These are phyloP conservation scores for Celoporthe dispersa DNA, from an alignment of 2,329 filamentous ascomycete species.

Conservation along the genomic window DNA sequence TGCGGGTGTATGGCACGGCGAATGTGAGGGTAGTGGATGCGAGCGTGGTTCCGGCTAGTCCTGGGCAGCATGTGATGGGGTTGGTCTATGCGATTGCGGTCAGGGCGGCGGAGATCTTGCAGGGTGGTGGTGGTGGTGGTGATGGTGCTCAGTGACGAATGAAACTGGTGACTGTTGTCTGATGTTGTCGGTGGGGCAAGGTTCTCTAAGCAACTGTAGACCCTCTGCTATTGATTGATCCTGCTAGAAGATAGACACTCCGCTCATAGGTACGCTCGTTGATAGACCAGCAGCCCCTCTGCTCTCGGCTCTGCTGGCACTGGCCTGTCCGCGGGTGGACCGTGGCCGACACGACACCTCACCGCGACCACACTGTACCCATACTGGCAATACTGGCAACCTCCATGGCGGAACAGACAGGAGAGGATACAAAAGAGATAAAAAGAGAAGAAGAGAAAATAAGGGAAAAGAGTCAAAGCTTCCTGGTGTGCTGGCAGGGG, in stretches of 20 bases:
- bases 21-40: conserved; percentile 25
- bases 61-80: conserved; percentile 6
- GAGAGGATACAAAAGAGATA: no score
- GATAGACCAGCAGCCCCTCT: no score
- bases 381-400: background rate
- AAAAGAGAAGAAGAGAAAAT: no score
- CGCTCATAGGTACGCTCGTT: no score
- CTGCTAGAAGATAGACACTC: no score
- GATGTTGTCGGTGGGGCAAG: no score
- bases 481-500: background rate
- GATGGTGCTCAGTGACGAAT: background rate
- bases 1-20: conserved; percentile 24
- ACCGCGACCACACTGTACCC: background rate
- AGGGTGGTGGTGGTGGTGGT: background rate
- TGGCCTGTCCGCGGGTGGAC: background rate
- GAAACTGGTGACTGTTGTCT: no score
- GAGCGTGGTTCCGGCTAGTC: conserved; percentile 9
- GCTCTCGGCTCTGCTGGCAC: no score
- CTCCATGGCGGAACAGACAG: no score
- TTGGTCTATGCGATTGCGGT: conserved; percentile 8
- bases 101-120: background rate
- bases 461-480: background rate
- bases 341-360: background rate
- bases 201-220: no score
- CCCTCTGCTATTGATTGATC: no score